phyloP scores from a whole-genome alignment of 768 basidiomycete genomes.

The Rhizopogon sp. region DNA sequence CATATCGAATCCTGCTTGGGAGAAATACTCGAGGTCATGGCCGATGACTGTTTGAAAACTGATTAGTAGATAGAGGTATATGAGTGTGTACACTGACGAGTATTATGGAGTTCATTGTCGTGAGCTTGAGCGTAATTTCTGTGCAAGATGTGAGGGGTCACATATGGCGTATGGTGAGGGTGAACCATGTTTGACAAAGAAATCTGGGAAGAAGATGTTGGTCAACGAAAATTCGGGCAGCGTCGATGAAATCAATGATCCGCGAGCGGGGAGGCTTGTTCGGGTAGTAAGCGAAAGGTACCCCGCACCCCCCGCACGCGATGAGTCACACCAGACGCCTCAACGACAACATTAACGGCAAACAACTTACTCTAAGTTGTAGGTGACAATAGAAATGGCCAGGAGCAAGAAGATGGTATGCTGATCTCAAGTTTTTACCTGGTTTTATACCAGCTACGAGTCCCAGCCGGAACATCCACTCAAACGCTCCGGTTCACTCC shows the following conservation, averaged over 20 bases:
- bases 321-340: neutral
- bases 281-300: too few relatives aligned
- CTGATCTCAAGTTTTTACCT: neutral
- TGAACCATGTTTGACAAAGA: slow-evolving; percentile 49
- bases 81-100: slow-evolving; percentile 41
- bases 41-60: slow-evolving; percentile 64
- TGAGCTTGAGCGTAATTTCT: slow-evolving; percentile 75
- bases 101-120: slow-evolving; percentile 57
- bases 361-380: slow-evolving; percentile 16
- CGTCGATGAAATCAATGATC: slow-evolving; percentile 18
- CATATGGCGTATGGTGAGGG: slow-evolving; percentile 74
- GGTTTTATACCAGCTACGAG: slow-evolving; percentile 23
- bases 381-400: neutral
- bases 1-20: slow-evolving; percentile 99
- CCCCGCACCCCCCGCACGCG: neutral
- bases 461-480: slow-evolving; percentile 18
- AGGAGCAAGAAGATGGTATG: slow-evolving; percentile 2
- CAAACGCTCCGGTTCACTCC: slow-evolving; percentile 1
- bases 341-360: neutral
- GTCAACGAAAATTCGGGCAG: slow-evolving; percentile 7
- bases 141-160: slow-evolving; percentile 87
- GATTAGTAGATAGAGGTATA: slow-evolving; percentile 3
- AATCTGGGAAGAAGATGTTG: slow-evolving; percentile 1
- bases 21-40: slow-evolving; percentile 94
- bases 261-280: neutral